These are phyloP conservation scores for Leishmania arabica DNA, from an alignment of 208 protist species.

Conservation along the genomic window DNA sequence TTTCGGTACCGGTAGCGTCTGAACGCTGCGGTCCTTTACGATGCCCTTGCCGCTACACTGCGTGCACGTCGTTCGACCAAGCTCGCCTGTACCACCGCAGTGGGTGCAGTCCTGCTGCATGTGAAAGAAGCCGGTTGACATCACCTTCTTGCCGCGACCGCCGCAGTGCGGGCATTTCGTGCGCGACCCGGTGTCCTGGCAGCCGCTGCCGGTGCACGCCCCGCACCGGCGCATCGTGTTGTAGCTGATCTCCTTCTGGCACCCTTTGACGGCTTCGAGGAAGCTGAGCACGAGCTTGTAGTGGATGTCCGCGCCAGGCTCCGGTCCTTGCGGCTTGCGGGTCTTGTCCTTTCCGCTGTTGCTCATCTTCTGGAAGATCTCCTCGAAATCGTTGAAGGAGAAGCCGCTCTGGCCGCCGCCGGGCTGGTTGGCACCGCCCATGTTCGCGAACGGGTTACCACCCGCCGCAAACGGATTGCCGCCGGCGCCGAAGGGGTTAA, in stretches of 20 bases:
- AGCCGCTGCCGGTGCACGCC: conserved; percentile 81
- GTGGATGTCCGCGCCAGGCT: conserved; percentile 88
- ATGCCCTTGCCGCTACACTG: conserved; percentile 89
- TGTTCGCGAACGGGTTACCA: conserved; percentile 65
- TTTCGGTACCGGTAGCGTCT: conserved; percentile 86
- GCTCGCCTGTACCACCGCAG: conserved; percentile 88
- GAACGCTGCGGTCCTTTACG: conserved; percentile 89
- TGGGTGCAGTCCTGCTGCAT: conserved; percentile 92
- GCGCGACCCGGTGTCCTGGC: conserved; percentile 72
- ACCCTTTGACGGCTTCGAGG: conserved; percentile 87
- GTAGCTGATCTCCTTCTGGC: conserved; percentile 88
- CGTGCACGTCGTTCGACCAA: conserved; percentile 74
- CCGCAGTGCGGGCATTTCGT: conserved; percentile 88
- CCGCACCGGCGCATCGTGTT: conserved; percentile 89
- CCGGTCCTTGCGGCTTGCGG: conserved; percentile 80
- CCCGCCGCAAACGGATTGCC: conserved; percentile 53
- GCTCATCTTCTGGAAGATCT: conserved; percentile 91
- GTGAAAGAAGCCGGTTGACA: conserved; percentile 92
- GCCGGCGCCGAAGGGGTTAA: conserved; percentile 59
- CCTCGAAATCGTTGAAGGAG: conserved; percentile 90
- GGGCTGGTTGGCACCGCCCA: conserved; percentile 11
- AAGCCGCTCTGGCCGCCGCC: conserved; percentile 58
- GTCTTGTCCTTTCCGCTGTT: conserved; percentile 82
- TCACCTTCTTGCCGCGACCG: conserved; percentile 88
- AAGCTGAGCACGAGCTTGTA: conserved; percentile 84